These are phyloP conservation scores for Rhamnella rubrinervis DNA, from an alignment of 331 rosid genomes.

Conservation along the genomic window DNA sequence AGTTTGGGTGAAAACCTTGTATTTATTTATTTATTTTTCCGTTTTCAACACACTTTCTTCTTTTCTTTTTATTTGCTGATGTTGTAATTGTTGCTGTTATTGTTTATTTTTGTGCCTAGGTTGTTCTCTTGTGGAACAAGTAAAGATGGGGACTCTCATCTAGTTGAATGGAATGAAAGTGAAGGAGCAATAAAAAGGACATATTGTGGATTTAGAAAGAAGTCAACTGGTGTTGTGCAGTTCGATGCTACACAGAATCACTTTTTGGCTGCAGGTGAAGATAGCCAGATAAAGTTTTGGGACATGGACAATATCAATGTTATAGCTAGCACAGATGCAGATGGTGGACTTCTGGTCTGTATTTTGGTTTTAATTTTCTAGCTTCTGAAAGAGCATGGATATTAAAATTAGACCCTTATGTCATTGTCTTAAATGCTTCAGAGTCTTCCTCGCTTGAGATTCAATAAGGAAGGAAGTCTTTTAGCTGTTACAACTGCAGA, in stretches of 20 bases:
- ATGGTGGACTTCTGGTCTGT: slow-evolving; percentile 80
- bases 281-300: slow-evolving; percentile 83
- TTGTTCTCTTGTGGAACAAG: slow-evolving; percentile 95
- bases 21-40: background rate
- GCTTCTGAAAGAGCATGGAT: slow-evolving; percentile 4
- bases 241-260: slow-evolving; percentile 82
- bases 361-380: slow-evolving; percentile 13
- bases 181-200: slow-evolving; percentile 79
- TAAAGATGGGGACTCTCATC: slow-evolving; percentile 83
- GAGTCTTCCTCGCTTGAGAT: slow-evolving; percentile 77
- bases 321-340: slow-evolving; percentile 60
- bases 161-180: slow-evolving; percentile 91
- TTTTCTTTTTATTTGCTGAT: background rate
- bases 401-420: slow-evolving; percentile 20
- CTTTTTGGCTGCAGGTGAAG: slow-evolving; percentile 91
- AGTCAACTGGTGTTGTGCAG: slow-evolving; percentile 75
- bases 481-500: slow-evolving; percentile 75
- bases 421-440: slow-evolving; percentile 42
- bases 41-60: background rate
- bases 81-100: background rate
- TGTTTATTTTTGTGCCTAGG: slow-evolving; percentile 33
- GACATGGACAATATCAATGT: slow-evolving; percentile 69
- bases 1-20: background rate
- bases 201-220: slow-evolving; percentile 77
- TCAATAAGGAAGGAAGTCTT: slow-evolving; percentile 87